Evolutionary conservation across 495 filamentous ascomycete genomes (phyloP).

Genomic region (Alectoria sarmentosa): DNA sequence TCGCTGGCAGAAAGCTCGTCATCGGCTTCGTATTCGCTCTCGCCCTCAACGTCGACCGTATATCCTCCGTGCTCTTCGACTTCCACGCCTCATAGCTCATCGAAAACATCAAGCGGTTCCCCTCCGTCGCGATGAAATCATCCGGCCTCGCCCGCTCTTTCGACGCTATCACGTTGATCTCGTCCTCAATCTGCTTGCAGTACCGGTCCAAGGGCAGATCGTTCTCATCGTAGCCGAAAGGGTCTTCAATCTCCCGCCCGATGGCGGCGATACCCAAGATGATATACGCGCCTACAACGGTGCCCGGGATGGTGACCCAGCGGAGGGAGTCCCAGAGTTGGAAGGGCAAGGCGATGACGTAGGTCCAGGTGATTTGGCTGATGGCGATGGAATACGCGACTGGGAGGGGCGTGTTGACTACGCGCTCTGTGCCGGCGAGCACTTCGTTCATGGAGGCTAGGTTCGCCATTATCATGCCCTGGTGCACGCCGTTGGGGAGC

Average conservation of each 20-base stretch:
- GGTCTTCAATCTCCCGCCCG: constrained; percentile 82
- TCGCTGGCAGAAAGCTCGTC: too few species aligned
- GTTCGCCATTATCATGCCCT: constrained; percentile 35
- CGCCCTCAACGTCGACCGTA: constrained; percentile 45
- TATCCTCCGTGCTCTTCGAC: constrained; percentile 50
- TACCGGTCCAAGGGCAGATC: constrained; percentile 75
- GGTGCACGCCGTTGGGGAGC: constrained; percentile 41
- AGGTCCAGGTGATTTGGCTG: constrained; percentile 81
- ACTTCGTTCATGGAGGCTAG: constrained; percentile 63
- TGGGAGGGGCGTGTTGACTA: constrained; percentile 78
- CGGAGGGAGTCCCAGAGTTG: constrained; percentile 56
- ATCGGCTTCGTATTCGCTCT: too few species aligned
- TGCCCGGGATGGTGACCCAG: constrained; percentile 82
- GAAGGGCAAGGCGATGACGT: constrained; percentile 77
- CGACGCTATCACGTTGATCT: constrained; percentile 67
- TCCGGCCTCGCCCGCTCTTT: constrained; percentile 47
- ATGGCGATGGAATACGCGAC: constrained; percentile 82
- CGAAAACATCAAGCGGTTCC: constrained; percentile 64
- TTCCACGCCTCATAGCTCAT: constrained; percentile 60
- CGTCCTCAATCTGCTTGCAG: constrained; percentile 61
- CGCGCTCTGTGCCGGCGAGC: constrained; percentile 66
- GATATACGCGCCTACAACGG: constrained; percentile 78
- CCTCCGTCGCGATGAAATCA: constrained; percentile 49
- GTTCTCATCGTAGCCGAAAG: constrained; percentile 82
- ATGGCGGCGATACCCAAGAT: constrained; percentile 85